phyloP scores from a whole-genome alignment of 345 rosid species.

The Eutrema heterophyllum region DNA sequence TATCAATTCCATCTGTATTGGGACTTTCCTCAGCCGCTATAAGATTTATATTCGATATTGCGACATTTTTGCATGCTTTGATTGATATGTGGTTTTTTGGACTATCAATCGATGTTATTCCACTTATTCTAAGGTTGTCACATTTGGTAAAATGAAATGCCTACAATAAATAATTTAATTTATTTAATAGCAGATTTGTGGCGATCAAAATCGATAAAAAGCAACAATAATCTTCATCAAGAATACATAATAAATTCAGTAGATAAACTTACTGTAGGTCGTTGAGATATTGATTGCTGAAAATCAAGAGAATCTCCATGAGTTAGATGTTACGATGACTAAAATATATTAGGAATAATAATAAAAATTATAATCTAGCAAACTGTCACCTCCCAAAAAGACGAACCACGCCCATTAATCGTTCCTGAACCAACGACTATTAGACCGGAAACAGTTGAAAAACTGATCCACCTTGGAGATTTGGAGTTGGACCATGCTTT shows the following conservation, averaged over 20 bases:
- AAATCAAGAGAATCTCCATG: not conserved
- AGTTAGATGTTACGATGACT: not conserved
- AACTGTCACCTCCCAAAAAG: constrained; percentile 21
- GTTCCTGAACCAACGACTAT: constrained; percentile 5
- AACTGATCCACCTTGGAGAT: not conserved
- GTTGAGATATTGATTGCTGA: constrained; percentile 5
- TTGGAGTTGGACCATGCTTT: not conserved
- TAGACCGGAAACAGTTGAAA: not conserved
- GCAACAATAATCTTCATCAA: not conserved
- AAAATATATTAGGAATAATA: not conserved
- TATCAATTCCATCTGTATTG: constrained; percentile 22
- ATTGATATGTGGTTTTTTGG: constrained; percentile 18
- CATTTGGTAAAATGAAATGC: not conserved
- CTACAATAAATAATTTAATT: not conserved
- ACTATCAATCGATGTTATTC: constrained; percentile 15
- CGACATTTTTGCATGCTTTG: not conserved
- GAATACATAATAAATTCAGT: no score
- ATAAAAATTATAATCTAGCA: not conserved
- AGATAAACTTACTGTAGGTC: not conserved
- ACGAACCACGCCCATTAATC: constrained; percentile 8
- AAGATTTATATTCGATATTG: not conserved
- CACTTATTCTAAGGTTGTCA: not conserved
- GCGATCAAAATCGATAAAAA: not conserved
- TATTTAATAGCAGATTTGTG: not conserved
- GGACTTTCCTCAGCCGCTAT: not conserved